phyloP scores from a whole-genome alignment of 2,329 filamentous ascomycete genomes.

The Waltergamsia citrina region DNA sequence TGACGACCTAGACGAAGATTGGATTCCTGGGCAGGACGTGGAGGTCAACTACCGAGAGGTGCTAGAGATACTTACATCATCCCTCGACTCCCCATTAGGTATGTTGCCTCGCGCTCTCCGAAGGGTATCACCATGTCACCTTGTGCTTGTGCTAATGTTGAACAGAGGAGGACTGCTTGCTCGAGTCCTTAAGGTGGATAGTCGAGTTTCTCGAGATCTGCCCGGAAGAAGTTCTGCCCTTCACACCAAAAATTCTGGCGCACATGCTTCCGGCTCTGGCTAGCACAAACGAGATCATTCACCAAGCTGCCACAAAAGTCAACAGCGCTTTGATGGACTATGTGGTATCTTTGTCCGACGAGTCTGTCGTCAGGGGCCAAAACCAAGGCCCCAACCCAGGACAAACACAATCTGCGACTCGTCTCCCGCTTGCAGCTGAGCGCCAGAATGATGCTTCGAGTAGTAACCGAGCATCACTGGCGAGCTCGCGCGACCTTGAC shows the following conservation, averaged over 20 bases:
- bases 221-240: conserved; percentile 89
- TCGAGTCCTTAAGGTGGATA: conserved; percentile 90
- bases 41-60: conserved; percentile 90
- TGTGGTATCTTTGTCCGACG: conserved; percentile 81
- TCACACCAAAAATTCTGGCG: conserved; percentile 84
- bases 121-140: too few relatives aligned
- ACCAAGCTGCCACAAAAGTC: conserved; percentile 78
- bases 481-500: conserved; percentile 44
- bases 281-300: conserved; percentile 80
- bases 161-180: conserved; percentile 67
- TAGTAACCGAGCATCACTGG: conserved; percentile 41
- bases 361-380: conserved; percentile 26
- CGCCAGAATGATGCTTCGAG: conserved; percentile 30
- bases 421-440: conserved; percentile 32
- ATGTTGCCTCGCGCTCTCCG: conserved; percentile 13
- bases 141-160: too few relatives aligned
- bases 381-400: conserved; percentile 9
- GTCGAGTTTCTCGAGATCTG: conserved; percentile 96
- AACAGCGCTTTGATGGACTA: conserved; percentile 91
- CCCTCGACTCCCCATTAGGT: conserved; percentile 76
- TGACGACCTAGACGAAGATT: conserved; percentile 73
- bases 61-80: conserved; percentile 81
- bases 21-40: conserved; percentile 95
- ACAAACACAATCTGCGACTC: conserved; percentile 23
- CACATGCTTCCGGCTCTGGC: conserved; percentile 92